A percentile compares a stretch with the other conserved stretches of the same genome.
These are phyloP conservation scores for Cystofilobasidium ferigula DNA, from an alignment of 768 basidiomycete species.

Conservation along the genomic window DNA sequence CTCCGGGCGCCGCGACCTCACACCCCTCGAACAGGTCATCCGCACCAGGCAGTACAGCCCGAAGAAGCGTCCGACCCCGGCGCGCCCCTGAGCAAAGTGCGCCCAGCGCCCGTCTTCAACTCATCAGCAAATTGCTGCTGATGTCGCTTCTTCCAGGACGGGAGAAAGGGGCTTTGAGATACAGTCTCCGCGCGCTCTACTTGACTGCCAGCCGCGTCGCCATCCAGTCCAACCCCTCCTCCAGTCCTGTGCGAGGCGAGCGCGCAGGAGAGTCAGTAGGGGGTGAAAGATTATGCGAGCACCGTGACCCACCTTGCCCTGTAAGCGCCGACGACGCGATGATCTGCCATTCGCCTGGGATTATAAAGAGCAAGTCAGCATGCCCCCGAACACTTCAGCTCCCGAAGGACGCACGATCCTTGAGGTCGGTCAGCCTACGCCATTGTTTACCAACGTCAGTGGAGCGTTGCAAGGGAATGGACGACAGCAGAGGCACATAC, in stretches of 20 bases:
- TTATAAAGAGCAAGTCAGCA: neutral
- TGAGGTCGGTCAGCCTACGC: slow-evolving; percentile 19
- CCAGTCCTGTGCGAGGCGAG: neutral
- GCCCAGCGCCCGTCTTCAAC: neutral
- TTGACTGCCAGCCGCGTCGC: neutral
- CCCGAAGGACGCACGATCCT: slow-evolving; percentile 15
- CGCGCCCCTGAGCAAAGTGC: too few relatives aligned
- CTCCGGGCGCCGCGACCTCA: too few relatives aligned
- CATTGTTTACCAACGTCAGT: neutral
- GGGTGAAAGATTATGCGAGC: neutral
- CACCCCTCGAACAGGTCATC: too few relatives aligned
- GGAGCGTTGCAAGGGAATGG: neutral
- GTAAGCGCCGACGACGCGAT: slow-evolving; percentile 8
- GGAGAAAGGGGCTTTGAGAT: too few relatives aligned
- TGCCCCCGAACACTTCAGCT: neutral
- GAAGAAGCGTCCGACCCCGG: too few relatives aligned
- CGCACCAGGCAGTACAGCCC: too few relatives aligned
- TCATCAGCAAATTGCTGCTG: neutral
- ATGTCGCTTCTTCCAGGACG: too few relatives aligned
- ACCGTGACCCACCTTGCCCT: neutral
- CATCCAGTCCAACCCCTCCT: slow-evolving; percentile 1
- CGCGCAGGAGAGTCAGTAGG: neutral
- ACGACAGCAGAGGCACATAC: neutral
- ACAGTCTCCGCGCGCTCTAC: neutral
- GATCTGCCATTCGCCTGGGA: slow-evolving; percentile 23